Conservation (phyloP, 371 early-diverging fungal genomes). For the Mortierella polycephala region DNA sequence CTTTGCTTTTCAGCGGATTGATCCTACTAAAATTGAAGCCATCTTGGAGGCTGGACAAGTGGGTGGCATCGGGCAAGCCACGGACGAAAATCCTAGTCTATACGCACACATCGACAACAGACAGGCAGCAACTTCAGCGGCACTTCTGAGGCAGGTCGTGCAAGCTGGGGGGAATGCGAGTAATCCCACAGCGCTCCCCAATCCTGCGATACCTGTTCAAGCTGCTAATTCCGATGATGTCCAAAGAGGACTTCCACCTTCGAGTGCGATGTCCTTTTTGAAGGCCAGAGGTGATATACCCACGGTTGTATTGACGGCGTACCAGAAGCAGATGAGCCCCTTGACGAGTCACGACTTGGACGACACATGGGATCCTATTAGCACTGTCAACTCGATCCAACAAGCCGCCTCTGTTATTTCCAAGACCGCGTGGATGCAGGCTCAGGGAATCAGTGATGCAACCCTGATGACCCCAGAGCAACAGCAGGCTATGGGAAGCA, state of each 20-base stretch:
- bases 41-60: constrained; percentile 67
- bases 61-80: constrained; percentile 24
- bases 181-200: constrained; percentile 25
- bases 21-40: constrained; percentile 70
- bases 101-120: constrained; percentile 39
- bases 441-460: constrained; percentile 59
- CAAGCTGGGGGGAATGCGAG: constrained; percentile 20
- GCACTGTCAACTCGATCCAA: constrained; percentile 64
- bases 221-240: constrained; percentile 61
- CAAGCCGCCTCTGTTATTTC: constrained; percentile 67
- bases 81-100: constrained; percentile 3
- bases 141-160: constrained; percentile 60
- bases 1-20: constrained; percentile 70
- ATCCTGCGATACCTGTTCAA: constrained; percentile 30
- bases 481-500: constrained; percentile 50
- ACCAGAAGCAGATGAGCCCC: constrained; percentile 49
- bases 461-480: constrained; percentile 27
- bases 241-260: constrained; percentile 75
- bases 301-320: constrained; percentile 75
- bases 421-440: constrained; percentile 62
- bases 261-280: constrained; percentile 80
- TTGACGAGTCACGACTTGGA: constrained; percentile 74
- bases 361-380: constrained; percentile 61
- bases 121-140: constrained; percentile 48
- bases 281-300: constrained; percentile 66